phyloP scores from a whole-genome alignment of 192 early-diverging fungal genomes.

The Backusella tuberculispora region DNA sequence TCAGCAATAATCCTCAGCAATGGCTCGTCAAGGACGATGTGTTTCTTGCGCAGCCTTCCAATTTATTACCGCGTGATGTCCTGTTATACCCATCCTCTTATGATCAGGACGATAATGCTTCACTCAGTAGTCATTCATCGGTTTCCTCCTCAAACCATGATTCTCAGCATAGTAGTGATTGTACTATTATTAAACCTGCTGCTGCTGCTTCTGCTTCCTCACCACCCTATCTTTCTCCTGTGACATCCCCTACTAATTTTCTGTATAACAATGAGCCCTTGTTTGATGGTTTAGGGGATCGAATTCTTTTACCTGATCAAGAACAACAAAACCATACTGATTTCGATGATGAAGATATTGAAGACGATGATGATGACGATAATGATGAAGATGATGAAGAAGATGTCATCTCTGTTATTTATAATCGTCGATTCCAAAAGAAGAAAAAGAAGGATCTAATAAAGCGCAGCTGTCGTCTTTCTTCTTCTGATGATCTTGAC shows the following conservation, averaged over 20 bases:
- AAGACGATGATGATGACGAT: background rate
- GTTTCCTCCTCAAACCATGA: constrained; percentile 14
- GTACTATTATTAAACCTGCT: background rate
- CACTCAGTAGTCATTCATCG: constrained; percentile 25
- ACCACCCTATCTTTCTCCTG: constrained; percentile 23
- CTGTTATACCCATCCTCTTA: background rate
- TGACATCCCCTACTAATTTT: constrained; percentile 21
- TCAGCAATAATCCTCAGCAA: background rate
- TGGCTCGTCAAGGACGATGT: constrained; percentile 27
- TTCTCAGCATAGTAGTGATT: constrained; percentile 11
- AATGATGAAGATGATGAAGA: background rate
- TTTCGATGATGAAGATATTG: background rate
- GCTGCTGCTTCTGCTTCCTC: background rate
- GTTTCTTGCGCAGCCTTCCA: constrained; percentile 23
- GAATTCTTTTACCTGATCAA: constrained; percentile 6
- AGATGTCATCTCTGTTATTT: background rate
- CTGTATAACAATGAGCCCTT: constrained; percentile 23
- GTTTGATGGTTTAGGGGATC: constrained; percentile 24
- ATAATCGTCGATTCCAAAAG: constrained; percentile 10
- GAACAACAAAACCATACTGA: background rate
- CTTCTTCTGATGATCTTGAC: constrained; percentile 20
- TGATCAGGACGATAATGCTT: constrained; percentile 24
- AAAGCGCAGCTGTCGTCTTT: background rate
- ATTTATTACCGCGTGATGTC: background rate
- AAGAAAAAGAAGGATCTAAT: background rate